These are phyloP conservation scores for Fusarium fujikuroi DNA, from an alignment of 2,329 filamentous ascomycete genomes.

Conservation along the genomic window DNA sequence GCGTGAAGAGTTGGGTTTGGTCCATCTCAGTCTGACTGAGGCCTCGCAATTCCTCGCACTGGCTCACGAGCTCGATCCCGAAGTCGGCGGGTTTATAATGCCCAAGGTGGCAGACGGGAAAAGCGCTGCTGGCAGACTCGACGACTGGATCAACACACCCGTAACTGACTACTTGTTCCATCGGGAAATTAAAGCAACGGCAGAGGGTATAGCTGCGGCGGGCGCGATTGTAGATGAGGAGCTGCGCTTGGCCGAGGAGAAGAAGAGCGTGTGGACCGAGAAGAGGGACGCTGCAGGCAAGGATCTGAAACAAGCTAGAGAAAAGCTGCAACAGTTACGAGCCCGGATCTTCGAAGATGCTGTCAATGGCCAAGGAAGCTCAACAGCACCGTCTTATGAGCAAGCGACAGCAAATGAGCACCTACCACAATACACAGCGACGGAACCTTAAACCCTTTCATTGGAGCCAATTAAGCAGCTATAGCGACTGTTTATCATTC, in stretches of 20 bases:
- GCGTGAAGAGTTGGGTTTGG: not conserved
- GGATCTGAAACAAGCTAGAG: not conserved
- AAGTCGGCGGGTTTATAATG: not conserved
- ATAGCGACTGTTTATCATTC: too few species aligned
- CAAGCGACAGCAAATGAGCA: not conserved
- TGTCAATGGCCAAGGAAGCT: not conserved
- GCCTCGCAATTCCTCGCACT: not conserved
- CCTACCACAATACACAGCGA: not conserved
- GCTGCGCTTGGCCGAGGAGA: not conserved
- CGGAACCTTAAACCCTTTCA: not conserved
- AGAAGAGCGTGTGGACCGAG: not conserved
- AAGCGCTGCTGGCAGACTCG: not conserved
- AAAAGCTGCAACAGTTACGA: not conserved
- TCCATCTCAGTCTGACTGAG: not conserved
- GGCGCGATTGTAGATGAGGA: not conserved
- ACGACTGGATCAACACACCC: not conserved
- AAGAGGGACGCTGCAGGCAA: not conserved
- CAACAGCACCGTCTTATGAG: not conserved
- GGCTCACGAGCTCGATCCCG: not conserved
- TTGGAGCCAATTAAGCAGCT: too few species aligned
- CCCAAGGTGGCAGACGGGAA: slow-evolving; percentile 1
- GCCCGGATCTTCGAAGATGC: not conserved
- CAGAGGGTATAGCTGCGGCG: not conserved
- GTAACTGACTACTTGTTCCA: slow-evolving; percentile 4
- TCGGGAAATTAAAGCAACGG: not conserved